phyloP scores from a whole-genome alignment of 2,329 filamentous ascomycete genomes.

The Colletotrichum siamense region DNA sequence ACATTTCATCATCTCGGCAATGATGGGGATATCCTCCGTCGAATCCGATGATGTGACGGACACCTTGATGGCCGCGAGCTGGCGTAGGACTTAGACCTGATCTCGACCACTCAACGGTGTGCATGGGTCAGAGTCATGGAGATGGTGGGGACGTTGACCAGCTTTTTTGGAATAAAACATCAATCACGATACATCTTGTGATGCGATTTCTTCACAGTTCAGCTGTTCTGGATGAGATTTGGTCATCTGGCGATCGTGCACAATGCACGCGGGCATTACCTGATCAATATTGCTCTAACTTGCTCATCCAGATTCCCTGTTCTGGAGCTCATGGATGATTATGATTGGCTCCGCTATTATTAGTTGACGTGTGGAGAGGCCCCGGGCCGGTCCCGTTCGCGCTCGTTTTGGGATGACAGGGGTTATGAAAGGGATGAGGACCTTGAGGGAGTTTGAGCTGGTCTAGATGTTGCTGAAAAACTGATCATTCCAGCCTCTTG shows the following conservation, averaged over 20 bases:
- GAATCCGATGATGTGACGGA: constrained; percentile 9
- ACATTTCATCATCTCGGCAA: constrained; percentile 14
- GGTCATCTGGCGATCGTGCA: background rate
- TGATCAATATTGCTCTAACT: constrained; percentile 37
- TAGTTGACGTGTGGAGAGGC: background rate
- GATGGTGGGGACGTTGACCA: background rate
- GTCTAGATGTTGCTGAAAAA: background rate
- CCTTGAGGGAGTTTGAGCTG: constrained; percentile 18
- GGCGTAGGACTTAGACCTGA: background rate
- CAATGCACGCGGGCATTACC: background rate
- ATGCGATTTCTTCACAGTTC: background rate
- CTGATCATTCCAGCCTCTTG: background rate
- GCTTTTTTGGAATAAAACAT: background rate
- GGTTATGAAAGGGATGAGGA: background rate
- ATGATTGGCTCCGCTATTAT: constrained; percentile 32
- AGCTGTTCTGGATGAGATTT: background rate
- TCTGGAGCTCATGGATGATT: constrained; percentile 18
- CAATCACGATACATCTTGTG: background rate
- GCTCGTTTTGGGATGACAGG: constrained; percentile 19
- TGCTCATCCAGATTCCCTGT: constrained; percentile 35
- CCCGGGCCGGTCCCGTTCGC: constrained; percentile 13
- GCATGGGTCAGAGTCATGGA: background rate
- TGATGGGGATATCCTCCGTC: background rate
- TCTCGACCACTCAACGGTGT: background rate
- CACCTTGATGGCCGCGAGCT: constrained; percentile 14